phyloP scores from a whole-genome alignment of 306 rosid species.

The Citrullus colocynthis region DNA sequence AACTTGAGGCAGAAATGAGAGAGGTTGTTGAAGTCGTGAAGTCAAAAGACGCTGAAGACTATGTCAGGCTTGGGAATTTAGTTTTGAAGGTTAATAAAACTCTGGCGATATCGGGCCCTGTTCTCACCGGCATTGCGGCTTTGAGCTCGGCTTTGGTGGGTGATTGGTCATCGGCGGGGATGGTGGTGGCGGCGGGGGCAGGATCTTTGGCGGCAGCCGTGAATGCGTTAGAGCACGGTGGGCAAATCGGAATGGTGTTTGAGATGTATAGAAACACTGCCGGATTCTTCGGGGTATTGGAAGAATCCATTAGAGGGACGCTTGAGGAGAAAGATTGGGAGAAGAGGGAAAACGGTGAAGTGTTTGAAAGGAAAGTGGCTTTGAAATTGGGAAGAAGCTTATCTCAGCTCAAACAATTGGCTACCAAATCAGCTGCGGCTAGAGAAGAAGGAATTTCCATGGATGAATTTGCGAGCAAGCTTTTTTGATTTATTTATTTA shows the following conservation, averaged over 20 bases:
- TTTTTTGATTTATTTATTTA: slow-evolving; percentile 16
- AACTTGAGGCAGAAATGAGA: slow-evolving; percentile 38
- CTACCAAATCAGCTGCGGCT: slow-evolving; percentile 29
- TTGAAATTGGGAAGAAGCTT: slow-evolving; percentile 55
- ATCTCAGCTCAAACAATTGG: slow-evolving; percentile 35
- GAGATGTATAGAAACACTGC: slow-evolving; percentile 52
- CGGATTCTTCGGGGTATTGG: slow-evolving; percentile 37
- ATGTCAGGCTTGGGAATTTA: slow-evolving; percentile 50
- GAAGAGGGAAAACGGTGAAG: slow-evolving; percentile 51
- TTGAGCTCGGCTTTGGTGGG: slow-evolving; percentile 33
- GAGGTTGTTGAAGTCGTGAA: slow-evolving; percentile 39
- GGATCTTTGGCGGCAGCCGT: slow-evolving; percentile 40
- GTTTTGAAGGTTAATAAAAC: slow-evolving; percentile 42
- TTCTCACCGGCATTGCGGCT: slow-evolving; percentile 59
- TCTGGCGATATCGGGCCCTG: slow-evolving; percentile 57
- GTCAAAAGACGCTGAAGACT: slow-evolving; percentile 50
- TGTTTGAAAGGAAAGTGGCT: slow-evolving; percentile 51
- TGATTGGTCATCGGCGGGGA: slow-evolving; percentile 12
- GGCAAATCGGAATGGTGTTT: slow-evolving; percentile 62
- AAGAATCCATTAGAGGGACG: slow-evolving; percentile 27
- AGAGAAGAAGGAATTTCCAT: slow-evolving; percentile 25
- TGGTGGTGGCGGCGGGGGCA: slow-evolving; percentile 35
- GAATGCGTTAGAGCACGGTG: slow-evolving; percentile 51
- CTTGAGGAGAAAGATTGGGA: slow-evolving; percentile 38
- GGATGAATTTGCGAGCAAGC: slow-evolving; percentile 60